Evolutionary conservation across 1,139 yeast species (phyloP).

Genomic region (Kurtzmaniella quercitrusa): DNA sequence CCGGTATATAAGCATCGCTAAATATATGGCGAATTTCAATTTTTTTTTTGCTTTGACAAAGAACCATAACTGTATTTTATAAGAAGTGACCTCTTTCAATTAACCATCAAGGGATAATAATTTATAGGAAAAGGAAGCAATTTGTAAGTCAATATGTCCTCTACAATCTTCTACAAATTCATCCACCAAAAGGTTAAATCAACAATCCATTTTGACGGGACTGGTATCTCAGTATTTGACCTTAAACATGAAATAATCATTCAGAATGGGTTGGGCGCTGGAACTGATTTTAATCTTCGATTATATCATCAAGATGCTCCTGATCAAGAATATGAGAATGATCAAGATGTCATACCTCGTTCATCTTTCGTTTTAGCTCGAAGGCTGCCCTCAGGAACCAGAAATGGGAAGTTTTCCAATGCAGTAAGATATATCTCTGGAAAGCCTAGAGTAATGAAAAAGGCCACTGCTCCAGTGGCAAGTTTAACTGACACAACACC

Average conservation of each 20-base stretch:
- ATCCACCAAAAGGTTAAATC: constrained; percentile 79
- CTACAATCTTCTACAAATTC: constrained; percentile 85
- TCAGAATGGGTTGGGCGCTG: constrained; percentile 78
- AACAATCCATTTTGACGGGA: constrained; percentile 87
- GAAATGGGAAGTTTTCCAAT: constrained; percentile 59
- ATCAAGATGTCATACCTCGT: constrained; percentile 87
- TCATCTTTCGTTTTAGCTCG: constrained; percentile 80
- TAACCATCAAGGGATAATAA: no score
- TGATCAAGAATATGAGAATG: constrained; percentile 77
- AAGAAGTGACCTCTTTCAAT: no score
- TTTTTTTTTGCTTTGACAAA: no score
- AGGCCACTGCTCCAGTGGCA: constrained; percentile 18
- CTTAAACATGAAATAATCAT: constrained; percentile 83
- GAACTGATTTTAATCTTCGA: constrained; percentile 76
- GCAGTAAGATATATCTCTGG: constrained; percentile 85
- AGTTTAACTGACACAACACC: constrained; percentile 15
- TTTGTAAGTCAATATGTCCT: constrained; percentile 59
- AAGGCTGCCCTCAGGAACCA: constrained; percentile 64
- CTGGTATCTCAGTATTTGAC: constrained; percentile 93
- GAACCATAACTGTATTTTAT: no score
- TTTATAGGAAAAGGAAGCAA: no score
- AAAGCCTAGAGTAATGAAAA: constrained; percentile 56
- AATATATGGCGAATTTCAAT: no score
- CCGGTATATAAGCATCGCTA: no score
- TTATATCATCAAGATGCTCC: constrained; percentile 63